These are phyloP conservation scores for Gypsophila paniculata DNA, from an alignment of 179 eudicot genomes.

Conservation along the genomic window DNA sequence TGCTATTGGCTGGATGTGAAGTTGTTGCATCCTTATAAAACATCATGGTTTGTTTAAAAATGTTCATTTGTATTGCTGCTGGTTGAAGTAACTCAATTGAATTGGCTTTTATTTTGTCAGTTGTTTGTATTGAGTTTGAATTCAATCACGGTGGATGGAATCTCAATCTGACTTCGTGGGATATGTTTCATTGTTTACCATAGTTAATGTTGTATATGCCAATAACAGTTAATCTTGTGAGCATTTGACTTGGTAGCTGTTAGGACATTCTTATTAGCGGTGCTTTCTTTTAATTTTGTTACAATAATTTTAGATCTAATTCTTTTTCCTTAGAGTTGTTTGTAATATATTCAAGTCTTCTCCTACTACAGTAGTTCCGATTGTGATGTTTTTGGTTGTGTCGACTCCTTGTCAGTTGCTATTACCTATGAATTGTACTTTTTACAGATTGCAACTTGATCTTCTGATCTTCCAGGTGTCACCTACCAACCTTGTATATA, in stretches of 20 bases:
- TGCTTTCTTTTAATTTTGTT: background rate
- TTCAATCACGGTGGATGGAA: too few species aligned
- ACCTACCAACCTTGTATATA: conserved; percentile 84
- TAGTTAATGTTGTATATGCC: too few species aligned
- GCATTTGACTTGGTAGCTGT: background rate
- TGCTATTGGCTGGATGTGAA: conserved; percentile 5
- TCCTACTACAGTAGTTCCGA: conserved; percentile 9
- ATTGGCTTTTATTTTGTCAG: background rate
- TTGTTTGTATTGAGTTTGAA: background rate
- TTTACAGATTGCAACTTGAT: conserved; percentile 34
- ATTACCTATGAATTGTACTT: conserved; percentile 16
- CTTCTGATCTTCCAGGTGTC: conserved; percentile 72
- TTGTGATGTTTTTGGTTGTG: conserved; percentile 9
- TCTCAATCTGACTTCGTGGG: too few species aligned
- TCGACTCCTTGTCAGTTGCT: conserved; percentile 3
- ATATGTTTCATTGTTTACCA: too few species aligned
- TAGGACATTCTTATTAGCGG: background rate
- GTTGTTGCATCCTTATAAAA: background rate
- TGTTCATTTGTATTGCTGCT: background rate
- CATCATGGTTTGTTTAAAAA: background rate
- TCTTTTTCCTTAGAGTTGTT: background rate
- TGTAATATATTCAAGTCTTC: background rate
- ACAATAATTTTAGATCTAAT: background rate
- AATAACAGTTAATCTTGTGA: background rate
- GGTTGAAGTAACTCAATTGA: background rate